Evolutionary conservation across 2,329 filamentous ascomycete genomes (phyloP), one percentile per base, ranked within the genome.

Genomic region (Pyrenochaeta sp.): DNA sequence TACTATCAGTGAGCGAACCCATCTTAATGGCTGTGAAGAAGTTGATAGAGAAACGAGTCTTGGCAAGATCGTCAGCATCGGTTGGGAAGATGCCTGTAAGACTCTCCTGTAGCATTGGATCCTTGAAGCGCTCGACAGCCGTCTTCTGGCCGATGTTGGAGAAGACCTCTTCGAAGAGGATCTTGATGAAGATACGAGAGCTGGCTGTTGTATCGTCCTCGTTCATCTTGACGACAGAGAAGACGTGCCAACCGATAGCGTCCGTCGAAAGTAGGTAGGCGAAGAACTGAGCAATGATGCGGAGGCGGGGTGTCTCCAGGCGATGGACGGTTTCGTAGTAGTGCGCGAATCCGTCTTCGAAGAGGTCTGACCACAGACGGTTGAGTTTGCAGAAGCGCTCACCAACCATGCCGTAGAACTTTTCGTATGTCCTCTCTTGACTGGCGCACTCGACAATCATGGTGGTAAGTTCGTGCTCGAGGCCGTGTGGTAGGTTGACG

Each of bases 11-110:
- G 50, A 99, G 81, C 17, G 84, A 85, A 67, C 94, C 94, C 89
- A 99, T 95, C 45, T 92, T 91, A 62, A 99, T 96, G 63, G 91
- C 94, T 7, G 94, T 99, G 72, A 99, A 97, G 80, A 96, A 99
- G 74, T 99, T 99, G 85, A 99, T 96, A 36, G 92, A 90, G 78
- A 99, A 99, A 40, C 93, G 86, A 26, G 92, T 91, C 72, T 96
- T 94, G 66, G 89, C 86, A 17, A 91, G 84, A 63, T 91, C 90
- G 47, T 63, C 58, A n/a, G 61, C 90, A 69, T 97, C 92, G 48
- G 79, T 87, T 0, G 94, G 94, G 79, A 99, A 97, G 29, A 99
- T 77, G 20, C 93, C 93, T 26, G 87, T 84, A 46, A 96, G 84
- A 67, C 83, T 88, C 35, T 90, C 84, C 48, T 87, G 85, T 26